Base-by-base conservation (phyloP, 805 yeast genomes). In the Blastobotrys terrestris region DNA sequence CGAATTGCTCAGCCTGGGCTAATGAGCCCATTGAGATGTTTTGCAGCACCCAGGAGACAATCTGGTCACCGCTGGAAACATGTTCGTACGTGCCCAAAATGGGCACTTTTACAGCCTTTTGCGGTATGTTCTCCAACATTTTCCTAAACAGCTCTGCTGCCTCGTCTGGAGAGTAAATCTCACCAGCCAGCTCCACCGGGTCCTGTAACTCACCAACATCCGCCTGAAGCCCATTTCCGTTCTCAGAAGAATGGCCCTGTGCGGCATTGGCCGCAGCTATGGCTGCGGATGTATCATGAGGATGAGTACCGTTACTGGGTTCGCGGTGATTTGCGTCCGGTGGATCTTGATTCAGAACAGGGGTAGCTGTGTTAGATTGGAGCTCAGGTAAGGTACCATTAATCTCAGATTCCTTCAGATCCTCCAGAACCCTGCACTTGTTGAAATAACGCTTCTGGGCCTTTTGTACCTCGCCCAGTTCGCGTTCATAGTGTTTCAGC, bases 351-450 rank as follows among this genome's bases (percentile, higher is more conserved):
- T 18, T 35, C 14, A 20, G 31, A 11, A 22, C 35, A 15, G 46
- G 46, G 19, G 46, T 43, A 13, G 20, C 18, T 15, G 16, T 15
- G 5, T 15, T 15, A 3, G 44, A 41, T 3, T 15, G 44, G 3
- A 18, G 44, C 44, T 41, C 44, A 14, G 16, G 19, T 6, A 55
- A 61, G 50, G 75, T 77, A 7, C 77, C 81, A 19, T 74, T 80
- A 11, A 73, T 63, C 52, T 72, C 72, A 44, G 74, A 74, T 1
- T 76, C 67, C 58, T 75, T 79, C 62, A 80, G 76, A 52, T 84
- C 87, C 65, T 87, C 95, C 50, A 85, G 72, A 55, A 80, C 70
- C 49, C 95, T 72, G 66, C 94, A 87, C 63, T 84, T 85, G 67
- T 83, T 85, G 74, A 85, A 87, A 66, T 88, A 88, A 53, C 77